Evolutionary conservation across 345 rosid genomes (phyloP), one percentile per base, ranked within the genome.

Genomic region (Linum trigynum): DNA sequence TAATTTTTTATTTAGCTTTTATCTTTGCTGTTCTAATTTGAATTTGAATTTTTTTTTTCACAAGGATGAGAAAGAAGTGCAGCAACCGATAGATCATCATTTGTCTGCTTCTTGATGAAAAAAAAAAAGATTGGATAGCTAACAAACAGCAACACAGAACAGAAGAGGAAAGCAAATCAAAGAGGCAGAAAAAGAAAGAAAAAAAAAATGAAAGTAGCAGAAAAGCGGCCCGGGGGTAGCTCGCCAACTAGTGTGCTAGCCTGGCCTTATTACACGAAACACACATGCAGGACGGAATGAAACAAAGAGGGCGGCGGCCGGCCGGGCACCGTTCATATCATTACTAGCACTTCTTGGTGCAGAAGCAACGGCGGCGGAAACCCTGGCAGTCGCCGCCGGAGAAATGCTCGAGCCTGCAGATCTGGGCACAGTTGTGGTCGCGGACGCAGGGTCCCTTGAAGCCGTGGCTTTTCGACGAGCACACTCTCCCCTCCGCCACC

Each of bases 381-480:
- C 82, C 84, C 1, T 75, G 70, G 71, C 84, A 81, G 3, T 70
- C 61, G 12, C 82, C 84, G 4, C 75, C 67, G 0, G n/a, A 63
- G 69, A 78, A 81, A 12, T 79, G 80, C 65, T 81, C 84, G 0
- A 78, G 73, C 36, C 68, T 59, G 76, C 84, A 78, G 39, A 81
- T 67, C 14, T 61, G 1, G 15, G 67, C 80, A 35, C 84, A 81
- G 64, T 81, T 81, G 40, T 56, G 62, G 3, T 42, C n/a, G 5
- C 71, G 71, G 39, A 73, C 3, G 45, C 84, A 78, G 7, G 55
- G 3, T 5, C 84, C 84, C 57, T 59, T 71, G 78, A 78, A 81
- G 4, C 35, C 57, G 4, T 76, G 82, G 70, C 84, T 81, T 39
- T 67, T 71, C 5, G 80, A 68, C 80, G 73, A 74, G 73, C 82